Base-by-base conservation (phyloP, 768 basidiomycete species). In the Boletellus emodensis region DNA sequence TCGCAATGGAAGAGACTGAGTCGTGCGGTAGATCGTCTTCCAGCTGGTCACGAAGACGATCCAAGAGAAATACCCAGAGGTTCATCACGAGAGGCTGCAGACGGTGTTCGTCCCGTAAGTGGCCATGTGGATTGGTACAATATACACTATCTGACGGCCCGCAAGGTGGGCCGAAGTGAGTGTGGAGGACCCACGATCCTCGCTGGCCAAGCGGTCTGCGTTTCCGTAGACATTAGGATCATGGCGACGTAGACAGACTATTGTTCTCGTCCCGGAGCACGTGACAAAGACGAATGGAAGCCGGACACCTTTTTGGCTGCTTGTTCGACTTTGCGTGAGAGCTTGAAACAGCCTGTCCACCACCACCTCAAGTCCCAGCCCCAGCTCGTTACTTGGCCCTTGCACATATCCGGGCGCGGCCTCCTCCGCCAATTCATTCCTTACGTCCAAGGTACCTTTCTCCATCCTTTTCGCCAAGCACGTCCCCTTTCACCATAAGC, bases 391-490 rank as follows among this genome's bases (percentile, higher is more conserved):
- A 28, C 12, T 43, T 53, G 46, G 57, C 58, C 14, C 52, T 47
- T 34, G 1, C 51, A 56, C 51, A 35, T 45, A 51, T 46, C 63
- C 69, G 82, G 81, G 82, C 74, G 75, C 81, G 83, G 83, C 83
- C 80, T 81, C 82, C 81, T 84, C 81, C 82, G 81, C 74, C 60
- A 64, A 67, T 66, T 78, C 81, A 68, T 63, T 85, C 83, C 55
- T 82, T 84, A 71, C 70, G 60, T 66, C 57, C 70, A 72, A 80
- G 78, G 83, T 83, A 55, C 53, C 74, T 49, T 46, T 57, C 42
- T 49, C 30, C 30, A 30, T 11, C 44, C 18, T 14, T 44, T 51
- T 42, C 40, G 4, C 48, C 46, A 41, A 49, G 49, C 53, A 46
- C 32, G 22, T 15, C 17, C 26, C 18, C 44, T 46, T 46, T 50